These are phyloP conservation scores for Cordyceps javanica DNA, from an alignment of 2,329 filamentous ascomycete genomes.

Conservation along the genomic window DNA sequence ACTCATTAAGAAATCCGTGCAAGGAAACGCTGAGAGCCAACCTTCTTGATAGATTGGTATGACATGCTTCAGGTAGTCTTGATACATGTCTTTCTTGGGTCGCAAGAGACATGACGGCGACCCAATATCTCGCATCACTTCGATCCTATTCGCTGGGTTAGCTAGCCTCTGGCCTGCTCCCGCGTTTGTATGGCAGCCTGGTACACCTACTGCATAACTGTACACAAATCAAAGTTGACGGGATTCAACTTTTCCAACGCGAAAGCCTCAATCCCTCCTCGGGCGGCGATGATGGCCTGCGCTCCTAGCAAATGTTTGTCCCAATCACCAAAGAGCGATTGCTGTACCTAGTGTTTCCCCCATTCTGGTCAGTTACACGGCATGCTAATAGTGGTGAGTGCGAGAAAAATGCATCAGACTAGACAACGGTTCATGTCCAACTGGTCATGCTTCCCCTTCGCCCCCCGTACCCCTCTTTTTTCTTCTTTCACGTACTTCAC, in stretches of 20 bases:
- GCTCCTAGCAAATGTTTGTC: slow-evolving; percentile 12
- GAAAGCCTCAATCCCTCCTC: slow-evolving; percentile 3
- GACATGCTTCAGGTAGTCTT: neutral
- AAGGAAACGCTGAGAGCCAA: neutral
- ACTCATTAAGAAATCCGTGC: slow-evolving; percentile 1
- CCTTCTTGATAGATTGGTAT: slow-evolving; percentile 5
- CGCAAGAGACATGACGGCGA: neutral
- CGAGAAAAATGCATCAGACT: too few species aligned
- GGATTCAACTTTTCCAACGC: neutral
- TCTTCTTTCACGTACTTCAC: neutral
- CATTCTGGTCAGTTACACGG: neutral
- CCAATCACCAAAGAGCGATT: slow-evolving; percentile 16
- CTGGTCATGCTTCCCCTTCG: too few species aligned
- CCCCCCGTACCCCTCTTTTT: too few species aligned
- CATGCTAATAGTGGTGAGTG: too few species aligned
- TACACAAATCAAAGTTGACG: slow-evolving; percentile 6
- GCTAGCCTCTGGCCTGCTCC: neutral
- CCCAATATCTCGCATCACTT: slow-evolving; percentile 9
- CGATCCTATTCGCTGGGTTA: neutral
- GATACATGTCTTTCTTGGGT: neutral
- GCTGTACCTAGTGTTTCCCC: slow-evolving; percentile 14
- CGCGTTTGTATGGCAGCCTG: neutral
- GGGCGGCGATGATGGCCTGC: slow-evolving; percentile 12
- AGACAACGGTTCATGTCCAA: too few species aligned
- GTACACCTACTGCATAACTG: slow-evolving; percentile 10